Conservation (phyloP, 495 filamentous ascomycete species). For the Penicillium psychrofluorescens region DNA sequence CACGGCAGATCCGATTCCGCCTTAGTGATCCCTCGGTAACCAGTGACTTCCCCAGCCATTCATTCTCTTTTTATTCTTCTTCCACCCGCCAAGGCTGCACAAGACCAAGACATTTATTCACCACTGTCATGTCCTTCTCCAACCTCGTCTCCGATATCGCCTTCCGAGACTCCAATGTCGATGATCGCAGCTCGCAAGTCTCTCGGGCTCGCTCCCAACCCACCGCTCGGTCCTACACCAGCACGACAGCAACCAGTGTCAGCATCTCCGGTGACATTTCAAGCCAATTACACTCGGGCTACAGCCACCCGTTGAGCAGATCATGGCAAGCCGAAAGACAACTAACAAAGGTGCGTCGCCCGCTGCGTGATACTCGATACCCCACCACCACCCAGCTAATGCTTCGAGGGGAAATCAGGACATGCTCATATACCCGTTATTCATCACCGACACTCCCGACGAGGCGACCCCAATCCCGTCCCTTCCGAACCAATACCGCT, state of each 20-base stretch:
- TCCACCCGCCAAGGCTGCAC: not conserved
- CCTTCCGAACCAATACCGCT: constrained; percentile 78
- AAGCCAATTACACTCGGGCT: constrained; percentile 91
- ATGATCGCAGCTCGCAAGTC: constrained; percentile 57
- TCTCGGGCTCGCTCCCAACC: constrained; percentile 62
- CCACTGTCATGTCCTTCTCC: constrained; percentile 73
- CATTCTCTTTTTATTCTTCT: not conserved
- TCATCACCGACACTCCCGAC: constrained; percentile 88
- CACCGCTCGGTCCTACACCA: constrained; percentile 71
- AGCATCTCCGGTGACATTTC: constrained; percentile 89
- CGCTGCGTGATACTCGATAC: not conserved
- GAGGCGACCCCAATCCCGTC: constrained; percentile 88
- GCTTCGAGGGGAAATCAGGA: constrained; percentile 45
- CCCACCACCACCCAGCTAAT: not conserved
- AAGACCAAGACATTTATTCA: not conserved
- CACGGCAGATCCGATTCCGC: constrained; percentile 6
- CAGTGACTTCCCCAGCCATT: not conserved
- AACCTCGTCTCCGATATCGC: constrained; percentile 81
- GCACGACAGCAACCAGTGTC: constrained; percentile 87
- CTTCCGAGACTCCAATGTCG: constrained; percentile 54
- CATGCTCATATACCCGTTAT: constrained; percentile 96
- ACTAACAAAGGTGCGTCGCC: constrained; percentile 60
- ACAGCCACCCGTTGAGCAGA: constrained; percentile 82
- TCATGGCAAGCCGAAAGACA: constrained; percentile 96
- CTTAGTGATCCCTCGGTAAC: not conserved